A percentile compares a stretch with the other conserved stretches of the same genome.
phyloP scores from a whole-genome alignment of 371 early-diverging fungal species.

The Mortierella sp. region DNA sequence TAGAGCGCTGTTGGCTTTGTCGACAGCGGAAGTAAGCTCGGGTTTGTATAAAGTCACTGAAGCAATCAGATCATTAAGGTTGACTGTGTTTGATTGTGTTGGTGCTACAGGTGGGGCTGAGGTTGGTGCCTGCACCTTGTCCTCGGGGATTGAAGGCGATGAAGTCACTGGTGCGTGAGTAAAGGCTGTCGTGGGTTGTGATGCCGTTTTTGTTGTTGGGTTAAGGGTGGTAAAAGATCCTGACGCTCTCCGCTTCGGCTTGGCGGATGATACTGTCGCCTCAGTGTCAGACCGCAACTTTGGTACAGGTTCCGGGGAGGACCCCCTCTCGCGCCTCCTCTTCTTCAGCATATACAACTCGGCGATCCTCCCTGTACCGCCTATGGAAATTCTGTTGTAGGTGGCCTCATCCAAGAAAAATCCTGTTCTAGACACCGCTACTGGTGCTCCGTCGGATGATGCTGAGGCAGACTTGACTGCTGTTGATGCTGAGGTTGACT shows the following conservation, averaged over 20 bases:
- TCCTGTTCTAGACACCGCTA: not conserved
- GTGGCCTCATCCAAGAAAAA: slow-evolving; percentile 11
- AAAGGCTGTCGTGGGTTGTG: not conserved
- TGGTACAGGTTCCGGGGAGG: not conserved
- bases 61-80: slow-evolving; percentile 45
- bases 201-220: not conserved
- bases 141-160: not conserved
- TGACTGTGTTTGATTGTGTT: slow-evolving; percentile 12
- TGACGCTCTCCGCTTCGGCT: not conserved
- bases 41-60: slow-evolving; percentile 41
- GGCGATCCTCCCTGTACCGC: slow-evolving; percentile 9
- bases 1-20: slow-evolving; percentile 8
- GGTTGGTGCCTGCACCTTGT: not conserved
- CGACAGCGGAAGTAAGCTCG: slow-evolving; percentile 23
- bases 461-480: not conserved
- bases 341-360: slow-evolving; percentile 7
- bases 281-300: not conserved
- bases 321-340: not conserved
- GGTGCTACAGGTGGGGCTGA: not conserved
- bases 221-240: not conserved
- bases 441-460: not conserved
- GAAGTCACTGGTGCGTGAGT: not conserved
- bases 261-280: not conserved
- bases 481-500: too few species aligned
- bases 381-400: slow-evolving; percentile 14